Evolutionary conservation across 306 rosid genomes (phyloP).

Genomic region (Castanopsis chinensis): DNA sequence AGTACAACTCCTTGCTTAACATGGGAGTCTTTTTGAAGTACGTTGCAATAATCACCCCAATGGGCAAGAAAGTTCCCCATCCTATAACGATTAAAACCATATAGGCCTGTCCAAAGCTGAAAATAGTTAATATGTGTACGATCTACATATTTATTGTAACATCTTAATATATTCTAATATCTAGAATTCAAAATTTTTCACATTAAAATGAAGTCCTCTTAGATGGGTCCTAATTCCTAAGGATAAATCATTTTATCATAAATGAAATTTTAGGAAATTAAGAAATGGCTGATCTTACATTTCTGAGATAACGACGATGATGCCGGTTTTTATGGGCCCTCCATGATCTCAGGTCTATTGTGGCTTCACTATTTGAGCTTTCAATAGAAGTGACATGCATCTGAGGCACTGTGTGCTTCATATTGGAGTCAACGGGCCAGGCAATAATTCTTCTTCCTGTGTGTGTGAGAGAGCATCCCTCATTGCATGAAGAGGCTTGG

Average conservation of each 20-base stretch:
- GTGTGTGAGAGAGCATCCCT: constrained; percentile 2
- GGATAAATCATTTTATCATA: neutral
- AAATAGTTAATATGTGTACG: neutral
- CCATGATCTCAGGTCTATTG: constrained; percentile 19
- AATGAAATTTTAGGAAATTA: neutral
- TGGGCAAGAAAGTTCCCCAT: constrained; percentile 59
- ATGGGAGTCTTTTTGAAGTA: constrained; percentile 39
- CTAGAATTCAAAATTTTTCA: no score
- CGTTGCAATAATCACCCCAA: constrained; percentile 53
- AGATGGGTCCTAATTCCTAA: neutral
- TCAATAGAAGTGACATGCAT: constrained; percentile 5
- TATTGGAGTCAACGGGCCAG: neutral
- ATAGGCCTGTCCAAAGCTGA: constrained; percentile 26
- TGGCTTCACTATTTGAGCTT: constrained; percentile 23
- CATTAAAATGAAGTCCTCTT: neutral
- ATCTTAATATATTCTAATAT: no score
- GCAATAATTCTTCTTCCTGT: neutral
- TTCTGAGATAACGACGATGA: constrained; percentile 28
- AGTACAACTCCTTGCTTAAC: constrained; percentile 36
- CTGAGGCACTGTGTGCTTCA: constrained; percentile 9
- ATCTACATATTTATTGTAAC: no score
- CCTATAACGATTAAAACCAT: constrained; percentile 42
- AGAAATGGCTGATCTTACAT: constrained; percentile 28
- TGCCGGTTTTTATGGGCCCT: neutral
- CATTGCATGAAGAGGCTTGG: constrained; percentile 11